These are phyloP conservation scores for Apiotrichum domesticum DNA, from an alignment of 1,284 basidiomycete genomes.

Conservation along the genomic window DNA sequence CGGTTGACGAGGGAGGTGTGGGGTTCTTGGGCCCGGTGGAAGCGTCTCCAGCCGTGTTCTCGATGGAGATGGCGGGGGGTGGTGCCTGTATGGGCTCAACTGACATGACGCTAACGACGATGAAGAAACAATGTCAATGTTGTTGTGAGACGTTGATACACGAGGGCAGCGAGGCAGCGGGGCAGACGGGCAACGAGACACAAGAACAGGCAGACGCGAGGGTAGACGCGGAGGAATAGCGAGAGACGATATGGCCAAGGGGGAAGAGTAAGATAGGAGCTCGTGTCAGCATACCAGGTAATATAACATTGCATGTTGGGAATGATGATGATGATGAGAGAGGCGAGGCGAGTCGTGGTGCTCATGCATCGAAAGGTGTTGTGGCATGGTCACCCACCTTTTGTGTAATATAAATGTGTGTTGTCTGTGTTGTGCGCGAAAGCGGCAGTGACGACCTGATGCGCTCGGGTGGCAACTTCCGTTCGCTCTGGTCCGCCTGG, in stretches of 20 bases:
- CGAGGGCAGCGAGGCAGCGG: not conserved
- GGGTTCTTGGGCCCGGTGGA: not conserved
- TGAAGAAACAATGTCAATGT: not conserved
- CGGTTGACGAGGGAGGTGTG: slow-evolving; percentile 31
- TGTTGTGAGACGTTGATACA: no score
- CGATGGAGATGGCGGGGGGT: not conserved
- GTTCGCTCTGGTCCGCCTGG: slow-evolving; percentile 5
- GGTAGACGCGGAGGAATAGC: not conserved
- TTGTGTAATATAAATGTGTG: not conserved
- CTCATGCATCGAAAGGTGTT: not conserved
- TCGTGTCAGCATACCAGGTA: slow-evolving; percentile 8
- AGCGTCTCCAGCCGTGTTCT: not conserved
- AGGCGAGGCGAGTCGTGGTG: not conserved
- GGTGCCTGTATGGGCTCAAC: not conserved
- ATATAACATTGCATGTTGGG: slow-evolving; percentile 5
- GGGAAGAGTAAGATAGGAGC: not conserved
- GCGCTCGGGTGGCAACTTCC: not conserved
- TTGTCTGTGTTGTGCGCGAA: not conserved
- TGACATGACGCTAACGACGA: slow-evolving; percentile 1
- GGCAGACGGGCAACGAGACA: no score
- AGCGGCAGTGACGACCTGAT: slow-evolving; percentile 8
- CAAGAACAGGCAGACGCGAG: no score
- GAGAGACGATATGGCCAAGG: not conserved
- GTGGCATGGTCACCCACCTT: slow-evolving; percentile 15
- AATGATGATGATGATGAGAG: not conserved